These are phyloP conservation scores for Orychophragmus violaceus DNA, from an alignment of 345 rosid species.

Conservation along the genomic window DNA sequence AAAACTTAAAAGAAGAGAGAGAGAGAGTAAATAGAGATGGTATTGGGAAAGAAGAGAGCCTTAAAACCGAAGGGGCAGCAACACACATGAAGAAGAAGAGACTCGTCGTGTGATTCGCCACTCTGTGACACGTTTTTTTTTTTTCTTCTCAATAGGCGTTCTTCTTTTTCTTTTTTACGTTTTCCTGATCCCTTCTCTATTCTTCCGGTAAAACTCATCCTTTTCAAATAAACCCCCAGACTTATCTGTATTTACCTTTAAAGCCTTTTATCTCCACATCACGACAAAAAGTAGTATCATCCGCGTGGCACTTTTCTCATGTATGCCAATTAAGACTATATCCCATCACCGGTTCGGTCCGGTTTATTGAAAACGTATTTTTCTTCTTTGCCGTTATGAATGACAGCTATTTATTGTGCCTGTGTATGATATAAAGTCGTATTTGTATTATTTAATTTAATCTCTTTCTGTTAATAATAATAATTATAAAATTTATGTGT, in stretches of 20 bases:
- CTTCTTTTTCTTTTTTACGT: slow-evolving; percentile 23
- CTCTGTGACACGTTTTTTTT: slow-evolving; percentile 31
- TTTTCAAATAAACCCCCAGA: background rate
- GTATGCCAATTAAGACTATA: background rate
- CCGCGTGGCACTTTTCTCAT: background rate
- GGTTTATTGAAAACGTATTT: background rate
- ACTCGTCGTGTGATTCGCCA: slow-evolving; percentile 34
- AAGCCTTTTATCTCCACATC: background rate
- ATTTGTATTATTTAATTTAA: background rate
- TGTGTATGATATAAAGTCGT: background rate
- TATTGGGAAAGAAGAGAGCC: background rate
- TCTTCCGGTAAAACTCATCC: background rate
- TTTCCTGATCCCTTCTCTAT: background rate
- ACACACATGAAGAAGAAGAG: slow-evolving; percentile 27
- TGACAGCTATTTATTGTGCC: background rate
- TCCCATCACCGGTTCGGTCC: background rate
- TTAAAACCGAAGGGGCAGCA: slow-evolving; percentile 9
- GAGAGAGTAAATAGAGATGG: background rate
- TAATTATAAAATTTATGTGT: background rate
- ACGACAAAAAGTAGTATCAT: background rate
- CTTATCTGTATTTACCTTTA: background rate
- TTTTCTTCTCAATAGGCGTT: background rate
- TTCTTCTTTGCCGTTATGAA: background rate
- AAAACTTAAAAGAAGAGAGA: slow-evolving; percentile 7
- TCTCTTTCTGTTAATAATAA: background rate